Evolutionary conservation across 257 asterid species (phyloP), one percentile per base, ranked within the genome.

Genomic region (Solanum neorickii): DNA sequence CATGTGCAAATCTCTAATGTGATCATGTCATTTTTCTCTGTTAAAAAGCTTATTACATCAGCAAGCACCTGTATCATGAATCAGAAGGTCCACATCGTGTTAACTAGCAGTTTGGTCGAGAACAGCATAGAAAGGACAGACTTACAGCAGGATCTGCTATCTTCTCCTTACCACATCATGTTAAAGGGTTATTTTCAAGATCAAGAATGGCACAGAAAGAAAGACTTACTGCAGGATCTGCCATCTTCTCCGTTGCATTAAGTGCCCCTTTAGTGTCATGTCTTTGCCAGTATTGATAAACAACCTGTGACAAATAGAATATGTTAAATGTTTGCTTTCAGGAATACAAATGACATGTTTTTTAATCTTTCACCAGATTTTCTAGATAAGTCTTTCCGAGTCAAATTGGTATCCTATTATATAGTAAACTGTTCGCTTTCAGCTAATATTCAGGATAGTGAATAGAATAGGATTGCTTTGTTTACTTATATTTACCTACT

Each of bases 241-340:
- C 92, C 98, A 97, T 93, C 93, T 93, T 94, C 93, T 93, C 91
- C 90, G 90, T 90, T 41, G 96, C 93, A 89, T 89, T 87, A 73
- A 97, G 92, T 83, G 98, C 98, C 83, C 99, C 99, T 91, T 91
- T 95, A 86, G 95, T 89, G 93, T 97, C 99, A 90, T 91, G 95
- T 87, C 99, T 92, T 89, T 86, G 98, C 98, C 99, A 97, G 93
- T 89, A 93, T 86, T 75, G 91, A 72, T 88, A 92, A 92, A 95
- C 93, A 85, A 94, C 93, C 99, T 97, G 97, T 89, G 31, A 88
- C 75, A 80, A 29, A 47, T 2, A 80, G 68, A 35, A 37, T 5
- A 73, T 20, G 82, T 73, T 73, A 73, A 73, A 35, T 21, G 82
- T 37, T 73, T 73, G 82, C 29, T 73, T 73, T 37, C n/a, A 70